Evolutionary conservation across 2,329 filamentous ascomycete species (phyloP).

Genomic region (Apiospora sp.): DNA sequence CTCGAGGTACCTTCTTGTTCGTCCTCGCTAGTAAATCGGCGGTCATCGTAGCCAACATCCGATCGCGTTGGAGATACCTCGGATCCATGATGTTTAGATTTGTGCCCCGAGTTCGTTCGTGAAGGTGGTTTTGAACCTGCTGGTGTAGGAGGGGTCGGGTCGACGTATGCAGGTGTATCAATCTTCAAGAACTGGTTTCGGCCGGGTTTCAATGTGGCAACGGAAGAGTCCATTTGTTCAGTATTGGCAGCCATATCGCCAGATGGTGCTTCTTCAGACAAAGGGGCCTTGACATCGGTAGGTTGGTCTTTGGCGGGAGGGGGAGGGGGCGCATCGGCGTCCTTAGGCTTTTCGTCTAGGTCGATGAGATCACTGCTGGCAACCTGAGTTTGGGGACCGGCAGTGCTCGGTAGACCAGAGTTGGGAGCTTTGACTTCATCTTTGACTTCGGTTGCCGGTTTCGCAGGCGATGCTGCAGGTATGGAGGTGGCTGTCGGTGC

Average conservation of each 20-base stretch:
- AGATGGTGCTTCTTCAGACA: not conserved
- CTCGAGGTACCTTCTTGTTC: conserved; percentile 71
- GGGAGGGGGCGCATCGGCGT: not conserved
- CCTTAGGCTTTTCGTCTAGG: not conserved
- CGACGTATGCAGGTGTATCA: conserved; percentile 58
- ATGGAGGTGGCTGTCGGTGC: conserved; percentile 5
- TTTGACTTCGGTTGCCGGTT: not conserved
- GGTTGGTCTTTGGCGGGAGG: conserved; percentile 20
- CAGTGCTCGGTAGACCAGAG: not conserved
- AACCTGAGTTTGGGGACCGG: not conserved
- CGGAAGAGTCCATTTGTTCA: conserved; percentile 54
- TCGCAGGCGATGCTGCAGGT: not conserved
- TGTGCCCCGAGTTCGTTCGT: conserved; percentile 63
- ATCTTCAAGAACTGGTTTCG: conserved; percentile 57
- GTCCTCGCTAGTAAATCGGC: conserved; percentile 64
- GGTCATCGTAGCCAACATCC: conserved; percentile 65
- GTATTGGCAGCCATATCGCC: conserved; percentile 20
- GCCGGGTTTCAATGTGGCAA: conserved; percentile 57
- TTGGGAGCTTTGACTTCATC: not conserved
- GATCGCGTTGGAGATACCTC: conserved; percentile 63
- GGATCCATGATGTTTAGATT: conserved; percentile 53
- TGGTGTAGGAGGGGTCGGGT: conserved; percentile 66
- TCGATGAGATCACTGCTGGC: not conserved
- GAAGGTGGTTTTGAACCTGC: conserved; percentile 64
- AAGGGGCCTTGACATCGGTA: not conserved